These are phyloP conservation scores for Hemisphaericaspora lyxosophila DNA, from an alignment of 1,139 yeast species.

Conservation along the genomic window DNA sequence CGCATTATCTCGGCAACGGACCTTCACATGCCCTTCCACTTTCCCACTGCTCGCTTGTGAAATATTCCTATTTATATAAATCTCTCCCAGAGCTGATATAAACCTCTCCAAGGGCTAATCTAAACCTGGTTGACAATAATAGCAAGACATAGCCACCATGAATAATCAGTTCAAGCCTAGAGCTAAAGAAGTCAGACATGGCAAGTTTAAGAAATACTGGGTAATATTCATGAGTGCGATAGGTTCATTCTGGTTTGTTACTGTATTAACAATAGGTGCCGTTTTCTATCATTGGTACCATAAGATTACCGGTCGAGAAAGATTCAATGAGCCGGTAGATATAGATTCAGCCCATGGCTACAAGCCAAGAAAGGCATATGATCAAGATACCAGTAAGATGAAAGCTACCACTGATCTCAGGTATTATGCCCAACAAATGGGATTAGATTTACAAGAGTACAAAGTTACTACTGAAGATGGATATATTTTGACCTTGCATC, in stretches of 20 bases:
- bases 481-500: constrained; percentile 62
- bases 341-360: constrained; percentile 18
- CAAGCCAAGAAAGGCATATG: constrained; percentile 30
- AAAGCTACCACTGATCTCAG: constrained; percentile 37
- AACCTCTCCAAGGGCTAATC: too few species aligned
- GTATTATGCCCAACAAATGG: constrained; percentile 65
- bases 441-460: constrained; percentile 58
- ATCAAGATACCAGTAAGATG: constrained; percentile 27
- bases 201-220: constrained; percentile 18
- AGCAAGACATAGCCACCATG: too few species aligned
- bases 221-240: constrained; percentile 28
- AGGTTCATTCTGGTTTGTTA: constrained; percentile 30
- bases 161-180: constrained; percentile 9
- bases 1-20: too few species aligned
- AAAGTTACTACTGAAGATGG: constrained; percentile 79
- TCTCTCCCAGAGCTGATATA: too few species aligned
- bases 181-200: constrained; percentile 15
- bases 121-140: too few species aligned
- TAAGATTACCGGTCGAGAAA: constrained; percentile 25
- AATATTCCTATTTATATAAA: too few species aligned
- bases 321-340: constrained; percentile 15
- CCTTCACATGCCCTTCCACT: too few species aligned
- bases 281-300: constrained; percentile 28
- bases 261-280: constrained; percentile 25
- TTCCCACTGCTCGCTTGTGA: too few species aligned